These are phyloP conservation scores for Fusarium bulbicola DNA, from an alignment of 2,329 filamentous ascomycete genomes.

Conservation along the genomic window DNA sequence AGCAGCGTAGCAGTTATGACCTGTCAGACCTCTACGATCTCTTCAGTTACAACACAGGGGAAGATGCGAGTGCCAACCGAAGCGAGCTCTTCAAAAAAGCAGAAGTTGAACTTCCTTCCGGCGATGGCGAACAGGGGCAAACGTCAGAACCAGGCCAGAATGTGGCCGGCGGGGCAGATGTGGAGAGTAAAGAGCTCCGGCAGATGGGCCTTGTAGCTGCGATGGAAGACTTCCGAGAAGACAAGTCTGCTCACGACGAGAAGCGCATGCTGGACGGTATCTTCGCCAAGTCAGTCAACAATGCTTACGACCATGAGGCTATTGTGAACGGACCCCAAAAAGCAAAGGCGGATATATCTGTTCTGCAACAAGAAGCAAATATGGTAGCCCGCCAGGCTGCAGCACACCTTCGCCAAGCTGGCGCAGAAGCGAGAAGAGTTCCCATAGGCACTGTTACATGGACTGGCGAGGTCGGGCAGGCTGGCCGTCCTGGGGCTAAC, in stretches of 20 bases:
- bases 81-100: conserved; percentile 88
- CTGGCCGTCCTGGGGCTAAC: conserved; percentile 72
- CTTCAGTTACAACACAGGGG: conserved; percentile 73
- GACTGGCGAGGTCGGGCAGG: conserved; percentile 86
- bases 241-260: conserved; percentile 65
- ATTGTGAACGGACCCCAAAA: conserved; percentile 82
- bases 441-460: conserved; percentile 90
- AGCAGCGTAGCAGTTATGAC: conserved; percentile 91
- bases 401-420: conserved; percentile 76
- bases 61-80: conserved; percentile 73
- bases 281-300: conserved; percentile 87
- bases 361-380: conserved; percentile 84
- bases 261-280: conserved; percentile 88
- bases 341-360: conserved; percentile 76
- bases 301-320: conserved; percentile 91
- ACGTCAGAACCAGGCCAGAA: conserved; percentile 16
- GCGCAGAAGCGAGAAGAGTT: conserved; percentile 74
- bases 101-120: conserved; percentile 63
- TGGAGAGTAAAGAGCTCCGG: conserved; percentile 53
- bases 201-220: conserved; percentile 69
- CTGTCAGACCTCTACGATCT: conserved; percentile 90
- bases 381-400: conserved; percentile 82
- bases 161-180: conserved; percentile 12
- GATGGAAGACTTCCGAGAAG: conserved; percentile 70
- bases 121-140: not conserved